phyloP scores from a whole-genome alignment of 805 yeast genomes.

The Tetrapisispora phaffii region DNA sequence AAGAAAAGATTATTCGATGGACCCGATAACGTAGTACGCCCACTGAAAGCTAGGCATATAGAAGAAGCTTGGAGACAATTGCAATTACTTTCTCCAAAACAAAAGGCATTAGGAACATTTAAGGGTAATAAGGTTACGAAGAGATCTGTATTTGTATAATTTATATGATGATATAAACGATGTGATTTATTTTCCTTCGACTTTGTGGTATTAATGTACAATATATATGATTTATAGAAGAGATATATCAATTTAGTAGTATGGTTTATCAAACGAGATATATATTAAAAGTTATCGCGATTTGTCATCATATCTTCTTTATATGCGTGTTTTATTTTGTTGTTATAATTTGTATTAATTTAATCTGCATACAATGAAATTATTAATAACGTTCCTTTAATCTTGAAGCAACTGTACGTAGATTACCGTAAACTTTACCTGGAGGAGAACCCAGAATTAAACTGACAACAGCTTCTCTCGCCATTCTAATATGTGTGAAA shows the following conservation, averaged over 20 bases:
- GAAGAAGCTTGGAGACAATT: slow-evolving; percentile 82
- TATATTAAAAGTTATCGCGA: background rate
- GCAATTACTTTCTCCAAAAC: slow-evolving; percentile 48
- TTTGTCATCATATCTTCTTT: background rate
- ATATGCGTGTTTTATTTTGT: background rate
- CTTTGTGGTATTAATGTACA: background rate
- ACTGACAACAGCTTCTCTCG: slow-evolving; percentile 93
- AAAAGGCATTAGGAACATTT: slow-evolving; percentile 58
- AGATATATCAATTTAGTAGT: background rate
- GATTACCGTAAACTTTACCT: slow-evolving; percentile 93
- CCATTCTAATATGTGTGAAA: slow-evolving; percentile 92
- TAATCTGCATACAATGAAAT: background rate
- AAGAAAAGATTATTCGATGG: slow-evolving; percentile 67
- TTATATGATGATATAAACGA: background rate
- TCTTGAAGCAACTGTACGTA: slow-evolving; percentile 93
- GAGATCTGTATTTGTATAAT: slow-evolving; percentile 16
- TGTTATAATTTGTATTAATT: background rate
- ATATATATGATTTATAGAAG: background rate
- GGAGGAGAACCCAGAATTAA: slow-evolving; percentile 96
- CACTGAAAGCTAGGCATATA: slow-evolving; percentile 69
- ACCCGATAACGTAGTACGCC: slow-evolving; percentile 74
- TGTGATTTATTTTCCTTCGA: too few relatives aligned
- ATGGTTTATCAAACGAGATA: background rate
- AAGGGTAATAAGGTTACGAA: slow-evolving; percentile 39
- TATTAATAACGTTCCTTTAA: slow-evolving; percentile 83